Base-by-base conservation (phyloP, 2,329 filamentous ascomycete genomes). In the Microcyclospora pomicola region DNA sequence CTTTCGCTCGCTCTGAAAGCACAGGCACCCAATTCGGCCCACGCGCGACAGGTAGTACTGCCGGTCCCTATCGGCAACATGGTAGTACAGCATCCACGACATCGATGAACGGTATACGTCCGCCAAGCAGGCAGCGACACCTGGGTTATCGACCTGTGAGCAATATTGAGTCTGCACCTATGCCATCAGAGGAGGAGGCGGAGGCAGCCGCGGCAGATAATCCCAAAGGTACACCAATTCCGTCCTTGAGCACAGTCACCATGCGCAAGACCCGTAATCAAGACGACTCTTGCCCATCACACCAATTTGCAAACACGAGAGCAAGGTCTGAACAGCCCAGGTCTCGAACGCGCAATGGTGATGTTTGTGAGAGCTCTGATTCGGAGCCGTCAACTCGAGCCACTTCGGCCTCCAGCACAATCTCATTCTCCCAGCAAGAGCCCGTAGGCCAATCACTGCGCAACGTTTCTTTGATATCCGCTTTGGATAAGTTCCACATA, bases 201-300 rank as follows among this genome's bases (percentile, higher is more conserved):
- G 49, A 56, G 28, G 38, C 43, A 32, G 49, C 47, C 31, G 40
- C 50, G 14, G 48, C 46, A 44, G 48, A 57, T 42, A 63, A 62
- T 47, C 59, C 58, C 43, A 63, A 65, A 66, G 64, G 64, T 67
- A 63, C 58, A 57, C 42, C 55, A 51, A 49, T 56, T 56, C 55
- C 58, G 51, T 60, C 58, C 59, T 55, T 60, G 58, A 52, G 58
- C 52, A 40, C 54, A 49, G 44, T 50, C 39, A 54, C 45, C 40
- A 53, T 50, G 13, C 50, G 49, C 41, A 55, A 53, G 44, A 54
- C 55, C 19, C 49, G 53, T 39, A 59, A 58, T 31, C 49, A 53
- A 33, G 41, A 47, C 47, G 42, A 48, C 35, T 35, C 49, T 32
- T 55, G 43, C 40, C 42, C 46, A 24, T 38, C 44, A 33, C 28